Percentiles rank a stretch among this genome's conserved stretches.
Evolutionary conservation across 352 stramenopile genomes (phyloP).

Genomic region (Globisporangium megalacanthum): DNA sequence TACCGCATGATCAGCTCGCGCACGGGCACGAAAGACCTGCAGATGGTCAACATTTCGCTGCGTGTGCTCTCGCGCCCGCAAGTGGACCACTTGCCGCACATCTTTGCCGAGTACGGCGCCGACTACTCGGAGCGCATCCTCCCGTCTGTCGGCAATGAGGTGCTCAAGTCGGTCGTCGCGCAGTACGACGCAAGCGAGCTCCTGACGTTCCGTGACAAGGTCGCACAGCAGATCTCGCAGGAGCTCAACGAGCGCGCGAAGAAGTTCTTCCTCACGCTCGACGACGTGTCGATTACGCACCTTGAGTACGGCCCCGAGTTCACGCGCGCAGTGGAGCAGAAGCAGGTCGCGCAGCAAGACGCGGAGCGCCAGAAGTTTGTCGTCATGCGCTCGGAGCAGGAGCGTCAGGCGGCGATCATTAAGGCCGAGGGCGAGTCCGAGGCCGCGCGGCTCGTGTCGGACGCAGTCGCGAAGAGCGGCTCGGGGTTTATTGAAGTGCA

Average conservation of each 20-base stretch:
- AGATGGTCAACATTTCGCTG: slow-evolving; percentile 99
- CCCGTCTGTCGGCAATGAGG: slow-evolving; percentile 97
- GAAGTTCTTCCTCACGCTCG: slow-evolving; percentile 98
- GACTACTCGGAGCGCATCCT: slow-evolving; percentile 99
- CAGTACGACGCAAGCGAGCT: slow-evolving; percentile 99
- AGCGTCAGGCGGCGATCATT: slow-evolving; percentile 91
- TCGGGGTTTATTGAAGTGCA: slow-evolving; percentile 99
- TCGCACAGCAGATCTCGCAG: slow-evolving; percentile 95
- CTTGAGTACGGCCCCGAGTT: slow-evolving; percentile 99
- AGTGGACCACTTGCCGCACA: slow-evolving; percentile 91
- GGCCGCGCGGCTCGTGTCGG: slow-evolving; percentile 96
- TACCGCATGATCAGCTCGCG: slow-evolving; percentile 95
- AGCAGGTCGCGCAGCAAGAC: slow-evolving; percentile 99
- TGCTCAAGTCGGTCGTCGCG: slow-evolving; percentile 92
- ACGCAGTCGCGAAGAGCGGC: slow-evolving; percentile 97
- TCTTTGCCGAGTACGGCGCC: slow-evolving; percentile 96
- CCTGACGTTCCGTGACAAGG: slow-evolving; percentile 97
- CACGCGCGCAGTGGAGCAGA: slow-evolving; percentile 99
- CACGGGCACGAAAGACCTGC: slow-evolving; percentile 99
- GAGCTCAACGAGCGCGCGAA: slow-evolving; percentile 95
- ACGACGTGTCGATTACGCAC: slow-evolving; percentile 99
- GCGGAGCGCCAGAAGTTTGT: slow-evolving; percentile 99
- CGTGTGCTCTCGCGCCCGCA: slow-evolving; percentile 94
- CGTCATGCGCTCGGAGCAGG: slow-evolving; percentile 98
- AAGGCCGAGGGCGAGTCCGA: slow-evolving; percentile 97